Percentiles rank a stretch among this genome's conserved stretches.
Evolutionary conservation across 163 green algal genomes (phyloP).

Genomic region (Scenedesmus sp.): DNA sequence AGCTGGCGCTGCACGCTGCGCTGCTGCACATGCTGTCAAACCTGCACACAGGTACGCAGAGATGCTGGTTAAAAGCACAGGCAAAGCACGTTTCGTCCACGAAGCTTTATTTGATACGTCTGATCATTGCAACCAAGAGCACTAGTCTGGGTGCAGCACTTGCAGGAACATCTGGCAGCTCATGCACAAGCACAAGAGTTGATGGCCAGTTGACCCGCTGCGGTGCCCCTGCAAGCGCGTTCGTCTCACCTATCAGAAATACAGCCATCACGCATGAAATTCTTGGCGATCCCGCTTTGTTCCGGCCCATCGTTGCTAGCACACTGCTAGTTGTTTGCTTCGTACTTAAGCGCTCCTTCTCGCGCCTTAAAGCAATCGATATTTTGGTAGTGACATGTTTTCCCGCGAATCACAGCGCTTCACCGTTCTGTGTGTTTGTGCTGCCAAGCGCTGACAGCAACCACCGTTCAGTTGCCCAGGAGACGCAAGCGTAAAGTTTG

Average conservation of each 20-base stretch:
- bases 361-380: neutral
- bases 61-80: neutral
- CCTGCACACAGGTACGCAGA: neutral
- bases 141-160: neutral
- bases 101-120: neutral
- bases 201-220: neutral
- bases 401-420: neutral
- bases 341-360: neutral
- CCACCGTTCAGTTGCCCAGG: neutral
- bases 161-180: neutral
- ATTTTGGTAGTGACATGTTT: neutral
- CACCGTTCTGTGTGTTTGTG: neutral
- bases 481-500: neutral
- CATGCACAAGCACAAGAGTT: neutral
- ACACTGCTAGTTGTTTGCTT: neutral
- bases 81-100: neutral
- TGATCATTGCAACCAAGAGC: neutral
- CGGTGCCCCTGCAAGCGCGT: neutral
- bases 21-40: slow-evolving; percentile 1
- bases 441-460: slow-evolving; percentile 7
- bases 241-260: neutral
- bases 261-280: neutral
- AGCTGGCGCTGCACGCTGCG: neutral
- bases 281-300: neutral
- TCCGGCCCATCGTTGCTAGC: neutral